Conservation (phyloP, 192 early-diverging fungal genomes). For the Coemansia sp. region DNA sequence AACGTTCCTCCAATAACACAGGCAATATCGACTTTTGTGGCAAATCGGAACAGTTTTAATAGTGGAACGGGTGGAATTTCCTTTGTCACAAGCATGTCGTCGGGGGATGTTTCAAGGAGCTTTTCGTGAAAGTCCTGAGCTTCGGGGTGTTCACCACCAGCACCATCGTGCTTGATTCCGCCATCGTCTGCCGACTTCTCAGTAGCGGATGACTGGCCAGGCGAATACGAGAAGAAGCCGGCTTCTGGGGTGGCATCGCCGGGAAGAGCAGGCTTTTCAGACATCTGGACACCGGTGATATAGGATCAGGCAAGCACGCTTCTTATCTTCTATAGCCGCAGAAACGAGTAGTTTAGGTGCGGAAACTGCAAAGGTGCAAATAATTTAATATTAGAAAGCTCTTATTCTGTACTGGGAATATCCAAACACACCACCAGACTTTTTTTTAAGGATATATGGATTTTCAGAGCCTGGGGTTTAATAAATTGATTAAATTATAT, state of each 20-base stretch:
- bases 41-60: conserved; percentile 68
- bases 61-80: conserved; percentile 46
- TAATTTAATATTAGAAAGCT: no score
- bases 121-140: conserved; percentile 20
- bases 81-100: background rate
- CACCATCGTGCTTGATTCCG: background rate
- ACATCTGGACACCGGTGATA: background rate
- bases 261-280: background rate
- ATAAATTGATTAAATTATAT: no score
- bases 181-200: background rate
- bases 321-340: no score
- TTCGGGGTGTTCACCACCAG: background rate
- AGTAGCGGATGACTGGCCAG: background rate
- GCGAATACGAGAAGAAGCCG: background rate
- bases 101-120: conserved; percentile 6
- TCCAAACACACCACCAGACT: no score
- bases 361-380: no score
- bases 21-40: conserved; percentile 59
- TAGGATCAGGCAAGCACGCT: background rate
- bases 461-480: no score
- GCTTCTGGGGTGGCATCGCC: conserved; percentile 5
- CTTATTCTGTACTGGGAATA: no score
- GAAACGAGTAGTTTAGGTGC: no score
- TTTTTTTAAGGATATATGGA: no score
- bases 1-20: conserved; percentile 55